phyloP scores from a whole-genome alignment of 2,329 filamentous ascomycete species.

The Fusarium buharicum region DNA sequence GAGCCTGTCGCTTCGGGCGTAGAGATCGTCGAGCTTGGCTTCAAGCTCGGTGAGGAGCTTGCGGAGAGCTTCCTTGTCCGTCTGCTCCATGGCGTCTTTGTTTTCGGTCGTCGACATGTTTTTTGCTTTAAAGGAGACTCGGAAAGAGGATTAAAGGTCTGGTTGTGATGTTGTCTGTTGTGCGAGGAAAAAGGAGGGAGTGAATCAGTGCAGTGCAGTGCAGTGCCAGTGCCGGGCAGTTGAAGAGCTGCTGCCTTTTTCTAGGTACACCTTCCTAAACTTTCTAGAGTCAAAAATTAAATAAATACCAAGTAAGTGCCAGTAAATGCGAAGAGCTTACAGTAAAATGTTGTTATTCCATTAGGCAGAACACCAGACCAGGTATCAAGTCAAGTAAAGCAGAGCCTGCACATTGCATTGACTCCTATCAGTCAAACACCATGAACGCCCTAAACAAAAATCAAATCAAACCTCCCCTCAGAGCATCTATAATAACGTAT shows the following conservation, averaged over 20 bases:
- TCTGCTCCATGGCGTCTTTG: background rate
- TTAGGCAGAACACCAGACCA: background rate
- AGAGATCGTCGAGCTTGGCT: conserved; percentile 2
- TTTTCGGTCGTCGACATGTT: conserved; percentile 8
- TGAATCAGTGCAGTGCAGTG: background rate
- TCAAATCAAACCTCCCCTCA: background rate
- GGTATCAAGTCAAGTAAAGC: conserved; percentile 12
- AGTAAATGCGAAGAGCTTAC: background rate
- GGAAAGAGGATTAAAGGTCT: too few relatives aligned
- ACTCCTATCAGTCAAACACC: conserved; percentile 23
- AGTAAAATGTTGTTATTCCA: background rate
- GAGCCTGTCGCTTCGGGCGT: conserved; percentile 1
- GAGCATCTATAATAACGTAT: background rate
- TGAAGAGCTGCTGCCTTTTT: background rate
- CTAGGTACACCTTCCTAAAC: background rate
- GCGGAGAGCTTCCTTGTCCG: background rate
- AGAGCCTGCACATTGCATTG: background rate
- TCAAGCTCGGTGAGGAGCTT: conserved; percentile 2
- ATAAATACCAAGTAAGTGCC: background rate
- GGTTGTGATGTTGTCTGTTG: background rate
- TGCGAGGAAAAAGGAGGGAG: background rate
- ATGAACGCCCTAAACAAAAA: conserved; percentile 20
- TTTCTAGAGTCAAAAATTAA: background rate
- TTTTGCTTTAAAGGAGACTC: background rate
- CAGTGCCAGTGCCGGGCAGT: background rate